These are phyloP conservation scores for Magnolia sinica DNA, from an alignment of 164 flowering plant species.

Conservation along the genomic window DNA sequence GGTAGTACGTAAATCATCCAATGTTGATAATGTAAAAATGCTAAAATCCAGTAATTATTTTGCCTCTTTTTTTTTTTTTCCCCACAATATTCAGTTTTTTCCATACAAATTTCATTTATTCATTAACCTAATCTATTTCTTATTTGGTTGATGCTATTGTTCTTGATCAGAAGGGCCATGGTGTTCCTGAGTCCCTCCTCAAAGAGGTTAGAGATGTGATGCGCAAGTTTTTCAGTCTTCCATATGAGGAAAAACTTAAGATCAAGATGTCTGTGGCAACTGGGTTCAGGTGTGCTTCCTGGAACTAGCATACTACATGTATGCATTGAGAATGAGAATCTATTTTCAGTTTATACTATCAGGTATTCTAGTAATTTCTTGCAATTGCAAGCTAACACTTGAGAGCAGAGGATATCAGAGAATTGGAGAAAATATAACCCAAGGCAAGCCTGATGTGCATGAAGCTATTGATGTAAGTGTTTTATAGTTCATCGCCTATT, in stretches of 20 bases:
- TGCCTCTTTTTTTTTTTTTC: not conserved
- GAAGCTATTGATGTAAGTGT: conserved; percentile 93
- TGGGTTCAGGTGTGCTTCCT: conserved; percentile 64
- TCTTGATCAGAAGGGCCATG: conserved; percentile 76
- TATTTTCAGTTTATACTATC: not conserved
- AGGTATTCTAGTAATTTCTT: conserved; percentile 3
- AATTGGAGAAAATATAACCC: conserved; percentile 82
- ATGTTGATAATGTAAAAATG: too few relatives aligned
- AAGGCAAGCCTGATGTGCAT: conserved; percentile 86
- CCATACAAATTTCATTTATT: not conserved
- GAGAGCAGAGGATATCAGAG: conserved; percentile 85
- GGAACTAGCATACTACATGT: not conserved
- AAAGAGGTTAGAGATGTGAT: conserved; percentile 56
- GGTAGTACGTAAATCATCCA: not conserved
- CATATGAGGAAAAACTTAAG: conserved; percentile 72
- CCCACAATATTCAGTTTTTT: not conserved
- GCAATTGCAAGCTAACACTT: conserved; percentile 8
- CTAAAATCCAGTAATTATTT: not conserved
- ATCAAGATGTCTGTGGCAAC: conserved; percentile 71
- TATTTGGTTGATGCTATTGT: not conserved
- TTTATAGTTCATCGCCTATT: not conserved
- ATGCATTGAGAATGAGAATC: not conserved
- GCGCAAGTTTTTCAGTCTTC: conserved; percentile 57
- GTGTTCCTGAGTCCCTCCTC: conserved; percentile 72
- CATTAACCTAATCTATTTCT: not conserved